Evolutionary conservation across 352 stramenopile species (phyloP).

Genomic region (Globisporangium spiculum): DNA sequence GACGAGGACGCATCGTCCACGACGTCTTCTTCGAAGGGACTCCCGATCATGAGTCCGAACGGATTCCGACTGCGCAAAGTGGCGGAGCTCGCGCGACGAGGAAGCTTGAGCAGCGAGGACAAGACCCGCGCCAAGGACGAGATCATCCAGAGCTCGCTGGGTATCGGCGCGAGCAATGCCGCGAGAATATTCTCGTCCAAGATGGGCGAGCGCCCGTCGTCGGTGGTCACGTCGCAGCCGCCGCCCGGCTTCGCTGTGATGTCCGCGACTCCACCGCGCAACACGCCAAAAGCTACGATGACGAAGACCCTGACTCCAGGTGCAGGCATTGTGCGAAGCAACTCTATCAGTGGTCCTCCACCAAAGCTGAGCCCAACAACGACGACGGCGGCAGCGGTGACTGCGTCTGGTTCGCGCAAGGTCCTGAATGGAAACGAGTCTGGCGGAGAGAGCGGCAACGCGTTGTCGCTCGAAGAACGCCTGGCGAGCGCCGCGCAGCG

Average conservation of each 20-base stretch:
- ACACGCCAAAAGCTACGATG: slow-evolving; percentile 44
- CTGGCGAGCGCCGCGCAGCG: slow-evolving; percentile 61
- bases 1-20: slow-evolving; percentile 62
- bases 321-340: slow-evolving; percentile 55
- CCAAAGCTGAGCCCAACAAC: slow-evolving; percentile 29
- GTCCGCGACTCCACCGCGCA: slow-evolving; percentile 35
- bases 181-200: slow-evolving; percentile 59
- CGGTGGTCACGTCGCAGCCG: slow-evolving; percentile 24
- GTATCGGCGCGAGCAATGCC: slow-evolving; percentile 60
- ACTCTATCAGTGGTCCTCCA: slow-evolving; percentile 26
- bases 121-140: slow-evolving; percentile 85
- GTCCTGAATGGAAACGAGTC: slow-evolving; percentile 9
- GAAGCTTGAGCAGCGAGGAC: slow-evolving; percentile 77
- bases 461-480: slow-evolving; percentile 49
- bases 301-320: slow-evolving; percentile 52
- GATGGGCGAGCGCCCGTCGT: slow-evolving; percentile 29
- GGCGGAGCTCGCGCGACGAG: slow-evolving; percentile 69
- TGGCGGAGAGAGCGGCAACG: slow-evolving; percentile 16
- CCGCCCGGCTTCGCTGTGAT: slow-evolving; percentile 50
- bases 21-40: slow-evolving; percentile 56
- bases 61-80: slow-evolving; percentile 73
- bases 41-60: slow-evolving; percentile 86
- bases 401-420: slow-evolving; percentile 23
- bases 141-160: slow-evolving; percentile 86
- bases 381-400: background rate